Base-by-base conservation (phyloP, 75 land plant species). In the Chamaecyparis obtusa region DNA sequence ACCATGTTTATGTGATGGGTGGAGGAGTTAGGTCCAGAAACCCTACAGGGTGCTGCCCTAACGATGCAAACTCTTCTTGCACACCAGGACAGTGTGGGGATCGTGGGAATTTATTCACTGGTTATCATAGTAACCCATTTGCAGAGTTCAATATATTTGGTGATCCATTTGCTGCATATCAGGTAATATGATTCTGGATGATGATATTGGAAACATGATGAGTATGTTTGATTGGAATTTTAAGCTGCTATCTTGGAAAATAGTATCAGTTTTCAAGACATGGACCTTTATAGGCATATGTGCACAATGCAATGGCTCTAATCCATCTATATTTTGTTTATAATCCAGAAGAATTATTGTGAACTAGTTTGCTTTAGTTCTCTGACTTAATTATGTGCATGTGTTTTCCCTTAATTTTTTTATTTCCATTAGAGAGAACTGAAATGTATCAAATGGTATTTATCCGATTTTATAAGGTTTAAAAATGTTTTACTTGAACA, bases 131-230 rank as follows among this genome's bases (percentile, higher is more conserved):
- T 75, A 95, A 96, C 82, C 96, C 94, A 54, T 91, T 92, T 88
- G 97, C 94, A 49, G 97, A 95, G 79, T 96, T 95, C 92, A 96
- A 96, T 85, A 90, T 96, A 5, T 95, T 94, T 86, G 92, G 85
- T 30, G 97, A 95, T 87, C 97, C 98, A n/a, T 95, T 95, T 92
- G 95, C 97, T 79, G 94, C 97, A 56, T 96, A 96, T 64, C 94
- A 94, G 94, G 98, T 96, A 88, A 19, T 39, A 4, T 78, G 14
- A 33, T 74, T n/a, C 3, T 74, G 33, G 27, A 11, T 32, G 0
- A 32, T 72, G 35, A 6, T 72, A 10, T 3, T 72, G 76, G 27
- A 21, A 72, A 35, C 15, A 32, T 72, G 35, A 30, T 72, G 9
- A 72, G 32, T 72, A 72, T 72, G 11, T 72, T 9, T 32, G 10